A percentile compares a stretch with the other conserved stretches of the same genome.
Conservation (phyloP, 2,329 filamentous ascomycete genomes). For the Sclerotinia nivalis region DNA sequence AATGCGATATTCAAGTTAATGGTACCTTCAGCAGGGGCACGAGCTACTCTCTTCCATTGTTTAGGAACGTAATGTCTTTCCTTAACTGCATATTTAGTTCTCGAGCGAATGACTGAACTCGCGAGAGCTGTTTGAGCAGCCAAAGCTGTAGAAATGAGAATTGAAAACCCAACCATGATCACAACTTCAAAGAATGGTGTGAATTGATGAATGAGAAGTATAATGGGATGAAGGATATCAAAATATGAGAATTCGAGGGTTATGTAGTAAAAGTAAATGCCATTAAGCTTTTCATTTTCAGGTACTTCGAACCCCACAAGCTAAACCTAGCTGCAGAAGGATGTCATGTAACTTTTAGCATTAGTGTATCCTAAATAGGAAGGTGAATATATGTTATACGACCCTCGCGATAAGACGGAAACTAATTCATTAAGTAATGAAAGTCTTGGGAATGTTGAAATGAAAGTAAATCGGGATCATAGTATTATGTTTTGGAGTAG, state of each 20-base stretch:
- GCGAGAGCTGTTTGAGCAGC: slow-evolving; percentile 21
- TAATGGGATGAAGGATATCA: neutral
- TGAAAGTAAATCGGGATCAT: neutral
- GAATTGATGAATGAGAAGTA: slow-evolving; percentile 2
- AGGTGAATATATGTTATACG: slow-evolving; percentile 18
- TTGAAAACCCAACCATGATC: slow-evolving; percentile 21
- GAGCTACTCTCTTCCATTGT: slow-evolving; percentile 51
- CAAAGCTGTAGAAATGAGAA: slow-evolving; percentile 23
- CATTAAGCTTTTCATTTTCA: neutral
- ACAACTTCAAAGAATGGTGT: slow-evolving; percentile 3
- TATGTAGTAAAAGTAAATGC: neutral
- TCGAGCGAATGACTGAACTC: slow-evolving; percentile 22
- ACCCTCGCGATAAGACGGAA: slow-evolving; percentile 21
- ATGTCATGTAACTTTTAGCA: slow-evolving; percentile 8
- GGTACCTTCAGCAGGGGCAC: slow-evolving; percentile 50
- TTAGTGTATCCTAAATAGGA: neutral
- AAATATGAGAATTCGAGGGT: neutral
- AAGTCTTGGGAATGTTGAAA: slow-evolving; percentile 1
- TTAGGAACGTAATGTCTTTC: slow-evolving; percentile 55
- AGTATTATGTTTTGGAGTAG: neutral
- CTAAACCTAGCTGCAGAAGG: neutral
- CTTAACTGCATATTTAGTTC: slow-evolving; percentile 51
- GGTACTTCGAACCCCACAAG: slow-evolving; percentile 1
- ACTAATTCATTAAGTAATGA: slow-evolving; percentile 4
- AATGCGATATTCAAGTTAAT: slow-evolving; percentile 59